A percentile compares a stretch with the other conserved stretches of the same genome.
phyloP scores from a whole-genome alignment of 2,329 filamentous ascomycete species.

The Cordyceps farinosa region DNA sequence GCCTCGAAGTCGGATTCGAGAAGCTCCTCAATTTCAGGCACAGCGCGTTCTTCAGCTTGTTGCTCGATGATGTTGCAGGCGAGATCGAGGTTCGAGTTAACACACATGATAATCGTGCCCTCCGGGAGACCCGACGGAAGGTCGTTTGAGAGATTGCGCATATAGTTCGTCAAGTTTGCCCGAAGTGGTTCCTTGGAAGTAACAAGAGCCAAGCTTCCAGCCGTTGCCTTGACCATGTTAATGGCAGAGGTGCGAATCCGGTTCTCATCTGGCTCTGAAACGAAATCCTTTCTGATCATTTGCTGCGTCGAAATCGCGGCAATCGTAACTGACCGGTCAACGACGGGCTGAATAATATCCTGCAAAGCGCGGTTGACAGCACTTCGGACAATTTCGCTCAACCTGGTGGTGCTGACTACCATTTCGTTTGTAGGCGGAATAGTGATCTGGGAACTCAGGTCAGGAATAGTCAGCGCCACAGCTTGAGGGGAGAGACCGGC shows the following conservation, averaged over 20 bases:
- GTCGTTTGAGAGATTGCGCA: constrained; percentile 65
- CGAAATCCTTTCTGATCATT: constrained; percentile 94
- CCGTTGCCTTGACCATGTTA: constrained; percentile 91
- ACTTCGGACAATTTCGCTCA: constrained; percentile 74
- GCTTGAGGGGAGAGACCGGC: constrained; percentile 73
- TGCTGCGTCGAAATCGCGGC: constrained; percentile 95
- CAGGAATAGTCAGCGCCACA: constrained; percentile 77
- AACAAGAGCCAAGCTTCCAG: constrained; percentile 90
- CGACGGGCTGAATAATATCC: constrained; percentile 96
- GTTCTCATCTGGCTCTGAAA: constrained; percentile 85
- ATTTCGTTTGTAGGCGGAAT: constrained; percentile 80
- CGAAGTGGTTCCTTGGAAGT: constrained; percentile 96
- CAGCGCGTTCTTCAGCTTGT: constrained; percentile 86
- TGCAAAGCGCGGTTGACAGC: constrained; percentile 87
- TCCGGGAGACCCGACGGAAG: constrained; percentile 83
- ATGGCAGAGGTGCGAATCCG: constrained; percentile 81
- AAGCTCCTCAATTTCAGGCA: constrained; percentile 93
- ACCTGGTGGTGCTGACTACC: constrained; percentile 65
- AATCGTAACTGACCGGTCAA: constrained; percentile 96
- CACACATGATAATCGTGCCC: constrained; percentile 95
- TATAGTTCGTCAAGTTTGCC: constrained; percentile 96
- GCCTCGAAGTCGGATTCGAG: constrained; percentile 77
- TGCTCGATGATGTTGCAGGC: constrained; percentile 94
- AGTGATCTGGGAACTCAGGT: constrained; percentile 72
- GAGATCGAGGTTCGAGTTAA: constrained; percentile 93